phyloP scores from a whole-genome alignment of 1,284 basidiomycete genomes.

The Leccinum angustisporum region DNA sequence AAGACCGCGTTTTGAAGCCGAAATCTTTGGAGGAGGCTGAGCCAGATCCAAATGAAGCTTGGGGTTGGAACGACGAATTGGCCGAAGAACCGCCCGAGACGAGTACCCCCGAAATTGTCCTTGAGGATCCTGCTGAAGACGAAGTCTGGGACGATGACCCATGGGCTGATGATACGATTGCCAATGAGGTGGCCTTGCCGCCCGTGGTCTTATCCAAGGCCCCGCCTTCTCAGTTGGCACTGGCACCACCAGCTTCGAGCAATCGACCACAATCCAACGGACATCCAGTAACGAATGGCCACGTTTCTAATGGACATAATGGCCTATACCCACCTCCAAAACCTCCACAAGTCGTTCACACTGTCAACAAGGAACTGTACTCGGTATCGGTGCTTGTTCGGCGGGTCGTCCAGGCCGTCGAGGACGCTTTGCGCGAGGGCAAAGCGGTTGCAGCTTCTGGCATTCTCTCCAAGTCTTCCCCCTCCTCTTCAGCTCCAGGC shows the following conservation, averaged over 20 bases:
- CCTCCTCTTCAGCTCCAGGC: constrained; percentile 42
- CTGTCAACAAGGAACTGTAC: constrained; percentile 53
- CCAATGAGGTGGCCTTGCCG: constrained; percentile 21
- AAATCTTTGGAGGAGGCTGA: constrained; percentile 20
- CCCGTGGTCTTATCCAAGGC: constrained; percentile 32
- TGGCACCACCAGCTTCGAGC: constrained; percentile 38
- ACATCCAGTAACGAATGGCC: constrained; percentile 31
- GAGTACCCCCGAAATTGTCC: constrained; percentile 20
- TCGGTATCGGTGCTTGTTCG: constrained; percentile 56
- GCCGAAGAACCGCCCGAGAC: constrained; percentile 20
- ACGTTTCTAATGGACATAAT: constrained; percentile 11
- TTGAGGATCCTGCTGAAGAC: constrained; percentile 30
- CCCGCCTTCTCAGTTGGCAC: constrained; percentile 44
- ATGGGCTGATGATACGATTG: constrained; percentile 50
- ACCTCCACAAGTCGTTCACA: constrained; percentile 12
- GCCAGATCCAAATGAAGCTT: constrained; percentile 51
- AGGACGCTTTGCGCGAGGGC: constrained; percentile 59
- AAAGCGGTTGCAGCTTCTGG: constrained; percentile 53
- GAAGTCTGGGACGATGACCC: constrained; percentile 61
- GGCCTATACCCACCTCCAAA: constrained; percentile 19
- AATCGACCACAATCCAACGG: constrained; percentile 40
- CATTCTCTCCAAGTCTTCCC: constrained; percentile 42
- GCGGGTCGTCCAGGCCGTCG: constrained; percentile 58
- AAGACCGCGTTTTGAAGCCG: constrained; percentile 12
- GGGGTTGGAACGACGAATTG: constrained; percentile 63